Base-by-base conservation (phyloP, 306 rosid species). In the Corylus americana region DNA sequence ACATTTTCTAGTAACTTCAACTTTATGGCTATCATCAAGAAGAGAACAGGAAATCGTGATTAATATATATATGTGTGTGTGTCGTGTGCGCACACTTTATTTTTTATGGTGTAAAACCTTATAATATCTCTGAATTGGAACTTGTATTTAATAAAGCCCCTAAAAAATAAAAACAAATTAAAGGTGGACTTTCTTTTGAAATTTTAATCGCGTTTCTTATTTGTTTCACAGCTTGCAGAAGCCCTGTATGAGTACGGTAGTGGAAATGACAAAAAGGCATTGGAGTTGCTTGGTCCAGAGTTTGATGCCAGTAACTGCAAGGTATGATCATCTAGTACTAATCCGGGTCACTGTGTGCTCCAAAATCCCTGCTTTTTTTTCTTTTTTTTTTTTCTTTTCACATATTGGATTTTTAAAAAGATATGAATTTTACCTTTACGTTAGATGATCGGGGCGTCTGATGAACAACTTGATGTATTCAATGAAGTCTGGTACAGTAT, bases 391-490 rank as follows among this genome's bases (percentile, higher is more conserved):
- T 64, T 45, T 54, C 57, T 29, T 73, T 72, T 55, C 67, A 8
- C 54, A 5, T 57, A 9, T 25, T 11, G 20, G 13, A 35, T 14
- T 79, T 11, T 68, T 39, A 39, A 64, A 10, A 22, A 22, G 25
- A 22, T 42, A 42, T 16, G 37, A 57, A 44, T 22, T 53, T 45
- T 57, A 44, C 44, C 7, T 12, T 13, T 85, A 44, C 84, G 79
- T 44, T 55, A 94, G 98, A 79, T 83, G 37, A 89, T 94, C 17
- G 98, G 98, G 8, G 98, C 97, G 49, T 91, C 98, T 1, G 90
- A 89, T 55, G 98, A 94, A 89, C 98, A 94, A 81, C 76, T 89
- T 16, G 98, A 91, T 70, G 92, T 91, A 75, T 94, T 92, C 86
- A 91, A 89, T 58, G 95, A 92, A 79, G 91, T 92, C 49, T 92